Evolutionary conservation across 2,329 filamentous ascomycete genomes (phyloP).

Genomic region (Aspergillus ochraceoroseus): DNA sequence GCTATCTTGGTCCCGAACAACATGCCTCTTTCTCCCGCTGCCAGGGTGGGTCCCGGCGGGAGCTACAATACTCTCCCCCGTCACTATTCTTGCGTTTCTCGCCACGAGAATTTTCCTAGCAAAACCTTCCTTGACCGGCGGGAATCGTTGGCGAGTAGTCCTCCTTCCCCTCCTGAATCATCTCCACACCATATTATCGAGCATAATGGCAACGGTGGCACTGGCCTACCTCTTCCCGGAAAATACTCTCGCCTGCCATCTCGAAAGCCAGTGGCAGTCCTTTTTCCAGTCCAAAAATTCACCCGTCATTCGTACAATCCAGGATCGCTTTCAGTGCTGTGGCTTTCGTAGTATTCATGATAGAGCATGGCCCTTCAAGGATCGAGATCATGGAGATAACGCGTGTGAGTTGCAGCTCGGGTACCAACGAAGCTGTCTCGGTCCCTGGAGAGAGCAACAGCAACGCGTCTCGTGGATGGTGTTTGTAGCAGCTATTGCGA

Average conservation of each 20-base stretch:
- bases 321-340: constrained; percentile 34
- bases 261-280: constrained; percentile 31
- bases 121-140: no score
- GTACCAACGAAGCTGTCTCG: constrained; percentile 30
- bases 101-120: no score
- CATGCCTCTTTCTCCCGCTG: no score
- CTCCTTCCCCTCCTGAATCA: constrained; percentile 18
- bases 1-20: no score
- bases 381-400: constrained; percentile 25
- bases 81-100: no score
- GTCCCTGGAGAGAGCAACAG: constrained; percentile 29
- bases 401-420: constrained; percentile 32
- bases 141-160: no score
- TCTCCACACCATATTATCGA: constrained; percentile 26
- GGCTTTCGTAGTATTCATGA: constrained; percentile 36
- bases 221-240: constrained; percentile 29
- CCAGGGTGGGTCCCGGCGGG: no score
- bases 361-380: constrained; percentile 39
- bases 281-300: constrained; percentile 32
- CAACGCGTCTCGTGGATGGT: constrained; percentile 27
- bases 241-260: constrained; percentile 25
- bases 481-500: constrained; percentile 25
- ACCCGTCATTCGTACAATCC: constrained; percentile 31
- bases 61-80: no score
- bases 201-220: constrained; percentile 29